Evolutionary conservation across 441 rosid genomes (phyloP), one percentile per base, ranked within the genome.

Genomic region (Capsella rubella): DNA sequence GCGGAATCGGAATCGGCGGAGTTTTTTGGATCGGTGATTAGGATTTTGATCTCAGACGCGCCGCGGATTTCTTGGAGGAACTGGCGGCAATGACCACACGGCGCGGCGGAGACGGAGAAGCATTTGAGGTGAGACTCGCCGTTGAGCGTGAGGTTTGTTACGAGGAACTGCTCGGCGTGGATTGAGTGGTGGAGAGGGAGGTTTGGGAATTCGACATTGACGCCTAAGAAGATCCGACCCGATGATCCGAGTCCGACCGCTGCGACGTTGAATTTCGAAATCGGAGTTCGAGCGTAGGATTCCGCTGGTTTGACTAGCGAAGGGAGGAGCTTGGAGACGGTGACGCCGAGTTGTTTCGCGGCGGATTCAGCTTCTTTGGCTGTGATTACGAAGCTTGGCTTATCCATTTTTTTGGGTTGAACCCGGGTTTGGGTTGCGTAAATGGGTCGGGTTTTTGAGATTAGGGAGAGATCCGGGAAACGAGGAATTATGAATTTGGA

Each of bases 61-160:
- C 75, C 57, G 40, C 97, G 97, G 79, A 95, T 76, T 79, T 95
- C 99, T 58, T 90, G 99, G 6, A 89, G 57, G 81, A 95, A 95
- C 18, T 95, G 99, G 53, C 99, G 99, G 89, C 97, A 95, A 87
- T 95, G 99, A 67, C 99, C 99, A 35, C 99, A 95, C 0, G 99
- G 97, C 25, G 99, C 93, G 71, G 91, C 73, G 78, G 99, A 95
- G 73, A 95, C 99, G 64, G 95, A 90, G 63, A 83, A 8, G 79
- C 6, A 73, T 14, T 69, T 72, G 68, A 81, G 79, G 0, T 64
- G 72, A 5, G 42, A 71, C 14, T 83, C 86, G 11, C 16, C 75
- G 79, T 80, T 78, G 80, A 82, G 72, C 4, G 73, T 72, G 67
- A 75, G 82, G n/a, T 69, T 76, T 45, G 82, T 79, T 67, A 83